These are phyloP conservation scores for Excoecaria agallocha DNA, from an alignment of 345 rosid species.

Conservation along the genomic window DNA sequence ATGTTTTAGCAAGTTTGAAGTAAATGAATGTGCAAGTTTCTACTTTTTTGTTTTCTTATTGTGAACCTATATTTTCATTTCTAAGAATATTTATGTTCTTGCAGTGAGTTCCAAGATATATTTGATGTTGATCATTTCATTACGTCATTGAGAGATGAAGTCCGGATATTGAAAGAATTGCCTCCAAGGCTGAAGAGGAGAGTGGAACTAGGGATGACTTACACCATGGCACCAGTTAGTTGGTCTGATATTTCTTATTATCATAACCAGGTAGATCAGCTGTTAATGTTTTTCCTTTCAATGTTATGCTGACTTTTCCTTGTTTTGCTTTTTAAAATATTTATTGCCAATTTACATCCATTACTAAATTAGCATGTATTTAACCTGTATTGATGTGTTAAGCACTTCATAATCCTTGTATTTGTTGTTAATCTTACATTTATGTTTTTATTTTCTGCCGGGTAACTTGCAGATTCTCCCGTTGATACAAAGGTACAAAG, in stretches of 20 bases:
- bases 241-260: conserved; percentile 89
- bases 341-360: not conserved
- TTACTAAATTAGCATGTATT: not conserved
- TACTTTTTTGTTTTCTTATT: not conserved
- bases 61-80: not conserved
- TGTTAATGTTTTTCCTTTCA: not conserved
- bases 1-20: conserved; percentile 3
- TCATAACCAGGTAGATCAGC: conserved; percentile 48
- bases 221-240: conserved; percentile 78
- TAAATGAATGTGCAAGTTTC: not conserved
- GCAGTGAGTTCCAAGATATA: conserved; percentile 83
- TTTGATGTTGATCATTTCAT: conserved; percentile 85
- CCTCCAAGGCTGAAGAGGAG: conserved; percentile 75
- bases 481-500: conserved; percentile 73
- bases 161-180: conserved; percentile 72
- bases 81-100: conserved; percentile 11
- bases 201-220: conserved; percentile 53
- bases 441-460: not conserved
- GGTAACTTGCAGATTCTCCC: conserved; percentile 77
- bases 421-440: not conserved
- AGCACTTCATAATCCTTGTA: not conserved
- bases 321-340: not conserved
- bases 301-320: not conserved
- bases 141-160: conserved; percentile 75
- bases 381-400: not conserved